phyloP scores from a whole-genome alignment of 2,329 filamentous ascomycete species.

The Pestalotiopsis sp. region DNA sequence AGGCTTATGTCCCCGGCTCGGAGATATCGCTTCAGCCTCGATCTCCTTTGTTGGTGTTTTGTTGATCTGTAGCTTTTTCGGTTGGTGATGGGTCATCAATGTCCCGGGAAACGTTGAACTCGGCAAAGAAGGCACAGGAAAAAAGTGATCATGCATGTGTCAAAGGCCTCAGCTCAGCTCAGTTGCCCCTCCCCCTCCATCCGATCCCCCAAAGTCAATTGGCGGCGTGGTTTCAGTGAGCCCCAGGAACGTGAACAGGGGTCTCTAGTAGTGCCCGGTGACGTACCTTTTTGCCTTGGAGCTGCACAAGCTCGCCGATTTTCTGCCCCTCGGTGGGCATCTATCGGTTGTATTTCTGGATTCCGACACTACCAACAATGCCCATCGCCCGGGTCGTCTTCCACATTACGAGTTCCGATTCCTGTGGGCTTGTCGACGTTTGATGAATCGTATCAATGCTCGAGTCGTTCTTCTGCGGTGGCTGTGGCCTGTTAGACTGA shows the following conservation, averaged over 20 bases:
- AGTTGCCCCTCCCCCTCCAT: neutral
- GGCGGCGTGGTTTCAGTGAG: neutral
- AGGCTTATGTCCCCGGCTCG: neutral
- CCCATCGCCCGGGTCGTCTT: neutral
- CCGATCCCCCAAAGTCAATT: neutral
- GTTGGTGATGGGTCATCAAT: neutral
- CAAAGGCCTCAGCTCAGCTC: neutral
- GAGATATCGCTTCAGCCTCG: neutral
- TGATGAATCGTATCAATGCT: neutral
- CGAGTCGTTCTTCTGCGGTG: neutral
- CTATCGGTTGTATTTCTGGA: constrained; percentile 8
- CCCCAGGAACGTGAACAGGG: neutral
- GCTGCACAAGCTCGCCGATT: neutral
- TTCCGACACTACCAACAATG: neutral
- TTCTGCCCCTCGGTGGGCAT: neutral
- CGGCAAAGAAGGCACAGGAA: neutral
- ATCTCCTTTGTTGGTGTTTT: neutral
- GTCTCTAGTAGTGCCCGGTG: neutral
- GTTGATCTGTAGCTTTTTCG: neutral
- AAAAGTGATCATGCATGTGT: neutral
- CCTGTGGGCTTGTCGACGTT: neutral
- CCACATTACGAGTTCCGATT: neutral
- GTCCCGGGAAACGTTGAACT: neutral
- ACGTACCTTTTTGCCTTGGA: neutral
- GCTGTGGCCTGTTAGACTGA: neutral